Percentiles rank a stretch among this genome's conserved stretches.
Evolutionary conservation across 2,329 filamentous ascomycete genomes (phyloP).

Genomic region (Hypoxylon sp.): DNA sequence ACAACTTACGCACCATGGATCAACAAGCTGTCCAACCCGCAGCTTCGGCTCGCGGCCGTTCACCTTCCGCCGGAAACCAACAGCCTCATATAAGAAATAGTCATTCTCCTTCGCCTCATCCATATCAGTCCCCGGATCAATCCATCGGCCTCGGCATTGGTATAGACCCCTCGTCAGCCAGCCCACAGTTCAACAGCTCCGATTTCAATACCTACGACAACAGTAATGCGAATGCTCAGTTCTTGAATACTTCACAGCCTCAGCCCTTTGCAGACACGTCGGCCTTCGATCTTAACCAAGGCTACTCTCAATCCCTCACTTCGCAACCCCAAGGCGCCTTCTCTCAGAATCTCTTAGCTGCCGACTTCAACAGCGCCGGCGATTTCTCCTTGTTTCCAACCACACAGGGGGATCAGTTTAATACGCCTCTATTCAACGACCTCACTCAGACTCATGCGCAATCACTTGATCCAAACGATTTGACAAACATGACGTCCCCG

Average conservation of each 20-base stretch:
- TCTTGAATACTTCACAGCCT: conserved; percentile 59
- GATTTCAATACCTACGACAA: conserved; percentile 57
- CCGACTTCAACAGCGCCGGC: conserved; percentile 58
- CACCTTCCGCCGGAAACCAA: conserved; percentile 66
- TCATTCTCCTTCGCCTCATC: conserved; percentile 69
- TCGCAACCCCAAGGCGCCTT: conserved; percentile 55
- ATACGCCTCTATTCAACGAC: conserved; percentile 67
- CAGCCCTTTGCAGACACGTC: conserved; percentile 52
- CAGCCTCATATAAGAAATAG: conserved; percentile 73
- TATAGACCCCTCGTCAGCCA: conserved; percentile 61
- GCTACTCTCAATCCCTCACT: conserved; percentile 53
- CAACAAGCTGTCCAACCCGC: conserved; percentile 51
- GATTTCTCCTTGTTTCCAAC: conserved; percentile 72
- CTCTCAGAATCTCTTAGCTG: conserved; percentile 56
- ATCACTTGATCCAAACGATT: conserved; percentile 56
- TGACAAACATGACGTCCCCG: conserved; percentile 63
- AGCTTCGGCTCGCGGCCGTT: conserved; percentile 61
- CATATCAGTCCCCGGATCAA: conserved; percentile 60
- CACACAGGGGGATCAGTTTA: conserved; percentile 65
- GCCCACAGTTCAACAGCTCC: conserved; percentile 51
- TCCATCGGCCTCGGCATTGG: conserved; percentile 66
- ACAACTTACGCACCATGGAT: conserved; percentile 57
- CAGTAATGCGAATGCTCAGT: conserved; percentile 55
- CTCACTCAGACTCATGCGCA: conserved; percentile 53
- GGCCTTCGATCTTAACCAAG: conserved; percentile 45